Evolutionary conservation across 352 stramenopile species (phyloP).

Genomic region (Globisporangium mamillatum): DNA sequence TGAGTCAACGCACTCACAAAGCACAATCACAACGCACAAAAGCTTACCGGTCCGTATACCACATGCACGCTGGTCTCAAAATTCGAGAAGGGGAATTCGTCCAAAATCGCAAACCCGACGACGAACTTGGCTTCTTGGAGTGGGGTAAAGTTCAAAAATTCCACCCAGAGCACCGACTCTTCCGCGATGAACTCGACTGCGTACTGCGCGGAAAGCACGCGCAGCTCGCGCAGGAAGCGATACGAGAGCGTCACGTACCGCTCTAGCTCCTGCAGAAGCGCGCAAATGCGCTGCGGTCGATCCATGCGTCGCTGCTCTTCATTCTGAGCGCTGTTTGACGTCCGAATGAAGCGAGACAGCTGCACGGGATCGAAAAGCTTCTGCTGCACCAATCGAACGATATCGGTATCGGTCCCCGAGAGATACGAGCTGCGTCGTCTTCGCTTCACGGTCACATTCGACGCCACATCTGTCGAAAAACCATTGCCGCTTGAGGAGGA

Average conservation of each 20-base stretch:
- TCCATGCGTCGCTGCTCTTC: constrained; percentile 22
- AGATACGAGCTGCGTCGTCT: constrained; percentile 28
- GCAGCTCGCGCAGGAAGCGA: constrained; percentile 55
- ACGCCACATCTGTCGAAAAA: constrained; percentile 25
- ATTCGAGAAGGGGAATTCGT: constrained; percentile 51
- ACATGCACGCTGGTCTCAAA: constrained; percentile 43
- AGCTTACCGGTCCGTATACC: constrained; percentile 47
- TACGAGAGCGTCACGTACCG: constrained; percentile 50
- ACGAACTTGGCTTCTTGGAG: constrained; percentile 33
- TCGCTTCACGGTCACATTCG: constrained; percentile 24
- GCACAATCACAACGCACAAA: neutral
- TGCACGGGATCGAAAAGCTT: constrained; percentile 45
- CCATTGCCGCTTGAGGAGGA: neutral
- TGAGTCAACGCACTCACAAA: neutral
- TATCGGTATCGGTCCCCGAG: constrained; percentile 33
- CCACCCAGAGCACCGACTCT: constrained; percentile 47
- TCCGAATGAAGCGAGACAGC: constrained; percentile 25
- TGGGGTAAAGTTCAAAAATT: constrained; percentile 63
- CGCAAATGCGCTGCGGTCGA: constrained; percentile 27
- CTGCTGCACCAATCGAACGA: constrained; percentile 45
- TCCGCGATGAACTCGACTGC: constrained; percentile 43
- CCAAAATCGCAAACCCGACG: constrained; percentile 50
- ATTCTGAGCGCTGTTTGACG: constrained; percentile 11
- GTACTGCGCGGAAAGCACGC: constrained; percentile 53
- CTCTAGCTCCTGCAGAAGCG: constrained; percentile 48